Percentiles rank a stretch among this genome's conserved stretches.
phyloP scores from a whole-genome alignment of 2,329 filamentous ascomycete genomes.

The Verticillium albo-atrum region DNA sequence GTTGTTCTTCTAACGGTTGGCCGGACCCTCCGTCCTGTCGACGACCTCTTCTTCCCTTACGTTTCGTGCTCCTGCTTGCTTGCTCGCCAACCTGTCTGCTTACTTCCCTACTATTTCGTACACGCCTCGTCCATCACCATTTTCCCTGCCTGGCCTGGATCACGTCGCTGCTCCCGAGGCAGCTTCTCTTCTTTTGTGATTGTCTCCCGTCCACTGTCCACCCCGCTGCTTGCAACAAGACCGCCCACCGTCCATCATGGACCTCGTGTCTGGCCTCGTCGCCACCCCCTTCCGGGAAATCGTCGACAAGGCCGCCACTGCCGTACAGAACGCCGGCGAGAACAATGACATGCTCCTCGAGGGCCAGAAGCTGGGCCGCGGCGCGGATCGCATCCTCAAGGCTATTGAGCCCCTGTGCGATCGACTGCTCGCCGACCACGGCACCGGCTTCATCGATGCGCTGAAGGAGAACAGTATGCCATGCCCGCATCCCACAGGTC shows the following conservation, averaged over 20 bases:
- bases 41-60: not conserved
- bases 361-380: constrained; percentile 40
- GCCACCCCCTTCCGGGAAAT: constrained; percentile 48
- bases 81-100: not conserved
- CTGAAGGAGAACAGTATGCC: constrained; percentile 48
- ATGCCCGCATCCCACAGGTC: not conserved
- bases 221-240: not conserved
- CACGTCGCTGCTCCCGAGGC: not conserved
- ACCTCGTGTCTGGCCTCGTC: constrained; percentile 37
- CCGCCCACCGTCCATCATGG: constrained; percentile 26
- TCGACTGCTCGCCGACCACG: constrained; percentile 44
- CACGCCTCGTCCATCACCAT: not conserved
- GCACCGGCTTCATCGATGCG: constrained; percentile 42
- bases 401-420: constrained; percentile 47
- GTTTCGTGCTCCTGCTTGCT: not conserved
- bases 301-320: constrained; percentile 43
- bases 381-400: constrained; percentile 44
- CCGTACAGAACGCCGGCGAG: constrained; percentile 42
- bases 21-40: not conserved
- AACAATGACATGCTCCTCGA: constrained; percentile 44
- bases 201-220: not conserved
- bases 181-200: not conserved
- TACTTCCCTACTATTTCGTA: not conserved
- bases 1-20: not conserved
- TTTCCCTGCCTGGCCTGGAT: not conserved